These are phyloP conservation scores for Trypanosoma melophagium DNA, from an alignment of 208 protist genomes.

Conservation along the genomic window DNA sequence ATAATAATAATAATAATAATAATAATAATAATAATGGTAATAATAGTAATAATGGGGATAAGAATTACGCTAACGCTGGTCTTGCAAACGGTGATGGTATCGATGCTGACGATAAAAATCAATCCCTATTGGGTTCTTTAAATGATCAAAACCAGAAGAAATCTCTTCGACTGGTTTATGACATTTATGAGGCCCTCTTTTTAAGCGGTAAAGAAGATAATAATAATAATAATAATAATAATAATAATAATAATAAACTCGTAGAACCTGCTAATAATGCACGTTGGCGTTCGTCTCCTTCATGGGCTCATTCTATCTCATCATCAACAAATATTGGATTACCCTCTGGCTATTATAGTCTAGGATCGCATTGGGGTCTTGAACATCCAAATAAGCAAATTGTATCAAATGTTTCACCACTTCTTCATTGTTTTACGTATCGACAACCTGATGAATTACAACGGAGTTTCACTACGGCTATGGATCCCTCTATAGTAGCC, in stretches of 20 bases:
- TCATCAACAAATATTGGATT: conserved; percentile 21
- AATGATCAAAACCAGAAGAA: conserved; percentile 9
- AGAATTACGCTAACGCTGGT: not conserved
- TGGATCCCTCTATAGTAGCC: conserved; percentile 35
- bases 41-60: not conserved
- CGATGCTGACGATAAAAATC: not conserved
- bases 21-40: not conserved
- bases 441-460: not conserved
- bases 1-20: not conserved
- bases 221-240: too few species aligned
- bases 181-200: conserved; percentile 7
- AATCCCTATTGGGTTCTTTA: not conserved
- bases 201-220: not conserved
- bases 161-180: conserved; percentile 18
- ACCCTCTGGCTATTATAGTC: conserved; percentile 72
- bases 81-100: not conserved
- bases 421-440: conserved; percentile 36
- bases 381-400: conserved; percentile 54
- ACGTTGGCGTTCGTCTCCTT: not conserved
- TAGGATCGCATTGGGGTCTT: conserved; percentile 46
- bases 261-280: not conserved
- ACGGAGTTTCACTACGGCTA: not conserved
- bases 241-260: not conserved
- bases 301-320: not conserved
- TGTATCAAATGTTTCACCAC: conserved; percentile 35